These are phyloP conservation scores for Aspergillus pseudotamarii DNA, from an alignment of 2,329 filamentous ascomycete genomes.

Conservation along the genomic window DNA sequence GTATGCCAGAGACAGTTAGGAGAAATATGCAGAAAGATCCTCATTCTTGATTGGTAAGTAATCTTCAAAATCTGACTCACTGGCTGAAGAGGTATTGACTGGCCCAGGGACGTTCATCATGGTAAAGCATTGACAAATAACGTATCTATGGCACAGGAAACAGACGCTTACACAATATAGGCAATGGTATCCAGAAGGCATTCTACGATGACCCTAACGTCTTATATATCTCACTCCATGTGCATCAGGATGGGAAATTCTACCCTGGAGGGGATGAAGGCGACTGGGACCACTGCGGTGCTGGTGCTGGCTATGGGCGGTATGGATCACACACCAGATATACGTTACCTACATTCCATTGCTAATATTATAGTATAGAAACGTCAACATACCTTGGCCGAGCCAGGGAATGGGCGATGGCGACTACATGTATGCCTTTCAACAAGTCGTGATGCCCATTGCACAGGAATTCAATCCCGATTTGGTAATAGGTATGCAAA, in stretches of 20 bases:
- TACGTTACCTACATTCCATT: constrained; percentile 1
- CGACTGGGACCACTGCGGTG: constrained; percentile 62
- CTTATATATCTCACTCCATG: constrained; percentile 92
- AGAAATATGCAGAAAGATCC: constrained; percentile 78
- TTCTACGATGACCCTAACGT: constrained; percentile 95
- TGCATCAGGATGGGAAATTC: constrained; percentile 80
- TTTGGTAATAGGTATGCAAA: constrained; percentile 71
- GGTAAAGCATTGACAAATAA: constrained; percentile 39
- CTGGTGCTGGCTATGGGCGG: constrained; percentile 60
- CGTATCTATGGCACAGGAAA: background rate
- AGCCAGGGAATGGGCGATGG: constrained; percentile 84
- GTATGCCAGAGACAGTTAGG: constrained; percentile 83
- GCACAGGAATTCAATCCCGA: constrained; percentile 92
- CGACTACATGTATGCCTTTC: constrained; percentile 95
- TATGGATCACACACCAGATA: constrained; percentile 29
- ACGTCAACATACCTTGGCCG: constrained; percentile 71
- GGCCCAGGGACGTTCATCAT: constrained; percentile 67
- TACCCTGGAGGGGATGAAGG: constrained; percentile 71
- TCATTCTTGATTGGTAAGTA: constrained; percentile 94
- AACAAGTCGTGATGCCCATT: constrained; percentile 95
- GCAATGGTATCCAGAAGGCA: constrained; percentile 94
- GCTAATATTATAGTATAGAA: constrained; percentile 42
- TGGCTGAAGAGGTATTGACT: constrained; percentile 21
- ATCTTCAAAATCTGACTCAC: background rate
- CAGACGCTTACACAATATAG: constrained; percentile 41